phyloP scores from a whole-genome alignment of 108 stramenopile genomes.

The Skeletonema potamos region DNA sequence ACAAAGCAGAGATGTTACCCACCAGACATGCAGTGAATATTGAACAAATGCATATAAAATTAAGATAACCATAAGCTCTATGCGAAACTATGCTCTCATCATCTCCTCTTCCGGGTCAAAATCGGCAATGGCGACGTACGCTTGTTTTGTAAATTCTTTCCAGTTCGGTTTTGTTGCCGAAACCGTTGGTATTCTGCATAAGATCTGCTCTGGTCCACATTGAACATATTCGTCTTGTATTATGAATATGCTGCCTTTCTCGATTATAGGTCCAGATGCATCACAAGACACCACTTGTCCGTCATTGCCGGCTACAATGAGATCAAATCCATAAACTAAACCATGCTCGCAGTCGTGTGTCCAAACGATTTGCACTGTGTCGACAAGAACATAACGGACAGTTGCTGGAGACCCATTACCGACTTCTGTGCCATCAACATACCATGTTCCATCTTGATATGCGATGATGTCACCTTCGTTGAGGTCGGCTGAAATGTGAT shows the following conservation, averaged over 20 bases:
- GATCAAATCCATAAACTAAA: slow-evolving; percentile 55
- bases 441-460: slow-evolving; percentile 71
- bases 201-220: slow-evolving; percentile 64
- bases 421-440: slow-evolving; percentile 69
- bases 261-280: neutral
- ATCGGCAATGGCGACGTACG: neutral
- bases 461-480: slow-evolving; percentile 63
- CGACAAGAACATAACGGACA: slow-evolving; percentile 42
- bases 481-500: slow-evolving; percentile 64
- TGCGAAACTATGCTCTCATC: neutral
- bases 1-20: neutral
- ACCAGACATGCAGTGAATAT: neutral
- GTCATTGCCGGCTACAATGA: slow-evolving; percentile 10
- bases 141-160: neutral
- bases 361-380: slow-evolving; percentile 73
- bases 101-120: neutral
- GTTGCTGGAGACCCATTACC: slow-evolving; percentile 40
- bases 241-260: slow-evolving; percentile 6
- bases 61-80: neutral
- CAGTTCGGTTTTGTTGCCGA: neutral
- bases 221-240: slow-evolving; percentile 21
- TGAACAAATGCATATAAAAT: slow-evolving; percentile 3
- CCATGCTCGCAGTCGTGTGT: slow-evolving; percentile 87
- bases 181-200: slow-evolving; percentile 44
- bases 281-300: neutral